phyloP scores from a whole-genome alignment of 805 yeast species.

The Wickerhamomyces queroliae region DNA sequence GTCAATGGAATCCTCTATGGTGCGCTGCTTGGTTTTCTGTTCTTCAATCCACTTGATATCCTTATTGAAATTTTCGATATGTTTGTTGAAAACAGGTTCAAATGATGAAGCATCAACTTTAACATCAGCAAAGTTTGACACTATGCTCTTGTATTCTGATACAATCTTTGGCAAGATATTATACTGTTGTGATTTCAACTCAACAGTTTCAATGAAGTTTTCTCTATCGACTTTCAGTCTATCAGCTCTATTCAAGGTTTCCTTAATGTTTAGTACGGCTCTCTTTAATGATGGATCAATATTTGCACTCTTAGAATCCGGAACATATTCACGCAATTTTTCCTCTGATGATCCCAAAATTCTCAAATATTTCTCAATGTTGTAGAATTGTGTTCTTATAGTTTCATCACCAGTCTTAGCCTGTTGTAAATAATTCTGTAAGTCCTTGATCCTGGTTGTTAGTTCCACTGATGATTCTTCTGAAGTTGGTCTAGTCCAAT shows the following conservation, averaged over 20 bases:
- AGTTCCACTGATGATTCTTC: constrained; percentile 35
- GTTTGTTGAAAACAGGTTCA: constrained; percentile 35
- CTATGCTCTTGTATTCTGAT: constrained; percentile 34
- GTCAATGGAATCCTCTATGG: constrained; percentile 34
- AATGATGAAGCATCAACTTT: constrained; percentile 25
- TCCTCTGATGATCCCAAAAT: constrained; percentile 33
- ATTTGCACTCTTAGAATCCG: constrained; percentile 24
- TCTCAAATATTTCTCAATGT: constrained; percentile 41
- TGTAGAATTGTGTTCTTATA: constrained; percentile 39
- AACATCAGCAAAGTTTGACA: constrained; percentile 10
- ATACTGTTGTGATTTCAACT: constrained; percentile 38
- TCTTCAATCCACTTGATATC: constrained; percentile 44
- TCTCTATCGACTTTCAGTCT: constrained; percentile 34
- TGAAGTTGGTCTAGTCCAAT: constrained; percentile 51
- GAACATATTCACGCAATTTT: constrained; percentile 22
- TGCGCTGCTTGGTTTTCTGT: constrained; percentile 31
- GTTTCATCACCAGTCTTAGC: constrained; percentile 60
- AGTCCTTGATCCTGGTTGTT: constrained; percentile 33
- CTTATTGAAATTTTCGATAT: constrained; percentile 39
- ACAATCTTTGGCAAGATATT: constrained; percentile 50
- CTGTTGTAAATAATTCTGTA: constrained; percentile 44
- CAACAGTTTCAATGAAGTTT: constrained; percentile 35
- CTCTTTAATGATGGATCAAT: constrained; percentile 30
- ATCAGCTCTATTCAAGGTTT: constrained; percentile 22
- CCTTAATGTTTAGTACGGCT: constrained; percentile 28